Evolutionary conservation across 192 early-diverging fungal species (phyloP).

Genomic region (Linnemannia zychae): DNA sequence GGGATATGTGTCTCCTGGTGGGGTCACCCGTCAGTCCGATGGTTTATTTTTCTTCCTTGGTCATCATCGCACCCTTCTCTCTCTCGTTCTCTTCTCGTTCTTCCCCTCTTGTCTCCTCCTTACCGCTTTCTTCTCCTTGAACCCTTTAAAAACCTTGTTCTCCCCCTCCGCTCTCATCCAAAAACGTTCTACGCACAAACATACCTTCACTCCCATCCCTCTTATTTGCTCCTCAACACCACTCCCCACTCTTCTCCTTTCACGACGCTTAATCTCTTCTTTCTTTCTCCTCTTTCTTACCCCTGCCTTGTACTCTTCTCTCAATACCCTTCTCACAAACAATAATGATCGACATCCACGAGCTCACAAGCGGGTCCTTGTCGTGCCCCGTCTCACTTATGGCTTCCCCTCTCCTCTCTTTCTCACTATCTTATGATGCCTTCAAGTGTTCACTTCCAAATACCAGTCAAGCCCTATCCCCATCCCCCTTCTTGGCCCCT

Average conservation of each 20-base stretch:
- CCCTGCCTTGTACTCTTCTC: background rate
- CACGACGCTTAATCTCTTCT: background rate
- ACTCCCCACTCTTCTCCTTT: background rate
- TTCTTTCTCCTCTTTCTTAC: background rate
- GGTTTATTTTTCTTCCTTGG: background rate
- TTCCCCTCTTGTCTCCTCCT: background rate
- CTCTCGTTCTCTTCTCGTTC: background rate
- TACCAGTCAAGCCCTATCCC: background rate
- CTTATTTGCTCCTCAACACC: background rate
- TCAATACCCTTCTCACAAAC: background rate
- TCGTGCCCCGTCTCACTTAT: conserved; percentile 10
- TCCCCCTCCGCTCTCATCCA: background rate
- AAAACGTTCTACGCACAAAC: background rate
- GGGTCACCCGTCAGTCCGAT: background rate
- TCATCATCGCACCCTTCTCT: background rate
- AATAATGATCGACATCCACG: conserved; percentile 25
- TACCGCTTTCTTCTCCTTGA: background rate
- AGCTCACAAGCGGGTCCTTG: background rate
- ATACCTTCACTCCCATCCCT: background rate
- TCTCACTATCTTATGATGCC: background rate
- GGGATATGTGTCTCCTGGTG: background rate
- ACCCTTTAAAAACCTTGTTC: conserved; percentile 1
- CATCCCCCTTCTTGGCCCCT: conserved; percentile 11
- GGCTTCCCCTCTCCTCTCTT: background rate
- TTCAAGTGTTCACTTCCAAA: background rate